Base-by-base conservation (phyloP, 2,329 filamentous ascomycete species). In the Microsporum ferrugineum region DNA sequence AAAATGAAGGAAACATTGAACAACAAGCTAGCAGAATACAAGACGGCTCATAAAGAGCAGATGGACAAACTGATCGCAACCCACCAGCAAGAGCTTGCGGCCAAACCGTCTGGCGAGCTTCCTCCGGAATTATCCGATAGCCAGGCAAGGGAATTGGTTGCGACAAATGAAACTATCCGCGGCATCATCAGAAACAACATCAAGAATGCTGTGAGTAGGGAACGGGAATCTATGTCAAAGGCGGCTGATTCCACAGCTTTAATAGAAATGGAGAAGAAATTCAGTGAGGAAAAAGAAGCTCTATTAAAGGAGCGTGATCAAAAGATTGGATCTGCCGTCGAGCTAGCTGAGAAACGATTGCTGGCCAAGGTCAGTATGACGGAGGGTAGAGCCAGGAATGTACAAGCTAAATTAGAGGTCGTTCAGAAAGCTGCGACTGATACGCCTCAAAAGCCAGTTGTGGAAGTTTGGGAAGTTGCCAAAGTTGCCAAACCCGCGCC, bases 391-490 rank as follows among this genome's bases (percentile, higher is more conserved):
- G 76, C 81, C 55, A 83, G 81, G 64, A 76, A 77, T 6, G 83
- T 85, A 0, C 80, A 80, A 58, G 88, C 87, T 3, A 95, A 94
- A 76, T 76, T 95, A 36, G 82, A 83, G 1, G 84, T 94, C 0
- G 88, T 97, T 2, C 83, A 91, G 69, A 88, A 84, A 55, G 91
- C 92, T 10, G 90, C 88, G 0, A 81, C 80, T n/a, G 88, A 95
- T 56, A 96, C 91, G 0, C 92, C 92, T 0, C 81, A 92, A 68
- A 86, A 85, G 70, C 84, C 91, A 0, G 90, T 97, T 2, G 83
- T 78, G 7, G 91, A 96, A 73, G 91, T 96, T 0, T 96, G 89
- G 88, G 85, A 87, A 65, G 77, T 88, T 60, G 91, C 88, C 0
- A 91, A 92, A 74, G 78, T 76, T 59, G 82, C 84, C 17, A 60